Conservation (phyloP, 1,284 basidiomycete genomes). For the Volvariella surrecta region DNA sequence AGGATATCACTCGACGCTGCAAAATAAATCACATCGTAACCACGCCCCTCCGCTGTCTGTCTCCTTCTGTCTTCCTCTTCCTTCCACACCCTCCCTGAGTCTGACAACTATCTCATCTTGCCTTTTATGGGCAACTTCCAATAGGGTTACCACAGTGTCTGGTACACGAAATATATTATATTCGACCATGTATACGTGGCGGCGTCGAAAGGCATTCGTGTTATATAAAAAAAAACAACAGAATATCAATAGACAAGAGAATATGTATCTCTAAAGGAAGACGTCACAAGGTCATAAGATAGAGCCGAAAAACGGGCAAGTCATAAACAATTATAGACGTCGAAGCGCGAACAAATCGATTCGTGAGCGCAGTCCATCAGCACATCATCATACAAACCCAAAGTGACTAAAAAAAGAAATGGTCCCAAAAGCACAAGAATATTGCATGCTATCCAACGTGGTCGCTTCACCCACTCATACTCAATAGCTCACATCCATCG, state of each 20-base stretch:
- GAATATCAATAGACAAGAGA: no score
- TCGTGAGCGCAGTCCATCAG: neutral
- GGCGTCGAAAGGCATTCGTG: no score
- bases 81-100: no score
- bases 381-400: slow-evolving; percentile 1
- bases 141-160: no score
- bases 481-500: neutral
- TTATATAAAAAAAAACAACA: no score
- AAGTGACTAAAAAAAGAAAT: neutral
- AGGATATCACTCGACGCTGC: no score
- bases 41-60: no score
- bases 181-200: no score
- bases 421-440: neutral
- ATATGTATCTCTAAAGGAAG: neutral
- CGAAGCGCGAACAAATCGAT: neutral
- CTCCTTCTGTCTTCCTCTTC: no score
- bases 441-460: neutral
- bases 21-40: no score
- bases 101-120: no score
- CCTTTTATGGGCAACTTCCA: no score
- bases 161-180: neutral
- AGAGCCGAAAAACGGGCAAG: neutral
- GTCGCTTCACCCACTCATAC: neutral
- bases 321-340: neutral
- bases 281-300: slow-evolving; percentile 1